Conservation (phyloP, 176 grass and related monocot genomes). For the Thinopyrum elongatum region DNA sequence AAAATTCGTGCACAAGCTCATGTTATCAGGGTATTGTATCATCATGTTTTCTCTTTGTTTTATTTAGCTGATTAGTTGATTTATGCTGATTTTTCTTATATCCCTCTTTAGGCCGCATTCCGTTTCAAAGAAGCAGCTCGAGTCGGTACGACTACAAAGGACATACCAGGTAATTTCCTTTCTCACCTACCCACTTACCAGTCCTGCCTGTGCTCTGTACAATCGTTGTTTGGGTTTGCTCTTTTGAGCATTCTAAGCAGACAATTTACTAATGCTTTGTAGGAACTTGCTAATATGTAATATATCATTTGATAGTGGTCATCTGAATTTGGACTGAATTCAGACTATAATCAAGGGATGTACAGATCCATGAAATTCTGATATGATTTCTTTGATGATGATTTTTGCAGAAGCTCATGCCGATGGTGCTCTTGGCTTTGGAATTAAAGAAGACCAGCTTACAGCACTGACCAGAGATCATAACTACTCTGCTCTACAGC, state of each 20-base stretch:
- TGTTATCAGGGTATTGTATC: conserved; percentile 60
- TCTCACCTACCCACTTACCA: background rate
- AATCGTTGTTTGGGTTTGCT: background rate
- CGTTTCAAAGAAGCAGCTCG: conserved; percentile 80
- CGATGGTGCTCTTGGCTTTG: conserved; percentile 53
- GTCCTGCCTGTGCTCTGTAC: background rate
- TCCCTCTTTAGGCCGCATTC: conserved; percentile 62
- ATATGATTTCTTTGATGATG: conserved; percentile 11
- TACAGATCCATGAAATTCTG: background rate
- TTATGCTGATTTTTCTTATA: conserved; percentile 18
- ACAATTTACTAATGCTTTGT: background rate
- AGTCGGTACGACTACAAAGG: conserved; percentile 19
- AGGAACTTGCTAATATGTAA: background rate
- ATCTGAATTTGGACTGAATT: background rate
- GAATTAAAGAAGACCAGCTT: conserved; percentile 74
- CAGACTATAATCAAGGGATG: background rate
- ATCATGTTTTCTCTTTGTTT: background rate
- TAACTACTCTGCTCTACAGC: conserved; percentile 67
- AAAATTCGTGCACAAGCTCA: conserved; percentile 90
- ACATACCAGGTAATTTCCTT: conserved; percentile 35
- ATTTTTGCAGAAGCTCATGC: conserved; percentile 18
- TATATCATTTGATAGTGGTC: background rate
- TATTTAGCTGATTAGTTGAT: background rate
- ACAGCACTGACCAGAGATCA: conserved; percentile 81
- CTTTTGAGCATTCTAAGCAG: background rate